phyloP scores from a whole-genome alignment of 768 basidiomycete genomes.

The Leccinum subtestaceum region DNA sequence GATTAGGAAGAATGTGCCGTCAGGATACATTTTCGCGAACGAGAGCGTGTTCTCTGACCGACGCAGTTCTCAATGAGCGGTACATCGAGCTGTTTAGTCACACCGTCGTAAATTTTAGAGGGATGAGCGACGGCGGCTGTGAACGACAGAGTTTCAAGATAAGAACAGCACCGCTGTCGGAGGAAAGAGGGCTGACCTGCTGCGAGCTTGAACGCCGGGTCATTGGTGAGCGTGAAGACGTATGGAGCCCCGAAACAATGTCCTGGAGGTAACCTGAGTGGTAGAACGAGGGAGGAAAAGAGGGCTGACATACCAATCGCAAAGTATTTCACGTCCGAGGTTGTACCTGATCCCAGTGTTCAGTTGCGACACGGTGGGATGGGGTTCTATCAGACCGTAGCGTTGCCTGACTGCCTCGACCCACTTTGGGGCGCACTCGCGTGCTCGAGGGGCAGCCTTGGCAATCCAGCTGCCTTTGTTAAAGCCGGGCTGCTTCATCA shows the following conservation, averaged over 20 bases:
- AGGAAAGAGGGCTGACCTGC: constrained; percentile 38
- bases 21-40: neutral
- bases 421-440: constrained; percentile 47
- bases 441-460: constrained; percentile 36
- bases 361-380: constrained; percentile 8
- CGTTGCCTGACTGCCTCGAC: constrained; percentile 45
- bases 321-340: constrained; percentile 37
- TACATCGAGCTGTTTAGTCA: constrained; percentile 37
- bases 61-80: constrained; percentile 47
- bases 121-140: constrained; percentile 60
- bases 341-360: constrained; percentile 9
- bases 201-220: constrained; percentile 37
- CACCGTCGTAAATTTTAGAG: constrained; percentile 19
- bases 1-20: neutral
- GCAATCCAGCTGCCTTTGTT: constrained; percentile 43
- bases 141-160: neutral
- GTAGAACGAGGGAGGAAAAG: neutral
- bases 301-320: constrained; percentile 39
- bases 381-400: constrained; percentile 39
- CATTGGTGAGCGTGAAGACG: constrained; percentile 45
- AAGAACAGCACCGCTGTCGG: neutral
- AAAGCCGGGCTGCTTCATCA: constrained; percentile 37
- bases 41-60: constrained; percentile 33
- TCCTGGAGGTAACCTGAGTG: constrained; percentile 30
- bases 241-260: constrained; percentile 61